Percentiles rank a stretch among this genome's conserved stretches.
Evolutionary conservation across 163 green algal species (phyloP).

Genomic region (Scenedesmus sp.): DNA sequence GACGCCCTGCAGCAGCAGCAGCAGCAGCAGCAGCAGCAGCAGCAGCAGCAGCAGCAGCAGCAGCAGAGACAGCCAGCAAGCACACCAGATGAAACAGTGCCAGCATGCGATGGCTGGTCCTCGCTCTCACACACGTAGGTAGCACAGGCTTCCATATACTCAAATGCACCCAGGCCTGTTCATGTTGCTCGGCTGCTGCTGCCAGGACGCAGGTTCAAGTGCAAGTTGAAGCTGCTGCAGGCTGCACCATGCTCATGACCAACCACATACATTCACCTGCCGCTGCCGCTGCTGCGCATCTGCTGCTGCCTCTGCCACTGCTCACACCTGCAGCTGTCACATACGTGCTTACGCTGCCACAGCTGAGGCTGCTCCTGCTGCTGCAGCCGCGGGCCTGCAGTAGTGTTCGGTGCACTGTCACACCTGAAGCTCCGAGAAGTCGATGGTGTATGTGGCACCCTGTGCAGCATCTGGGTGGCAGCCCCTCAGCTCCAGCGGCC

Average conservation of each 20-base stretch:
- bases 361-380: background rate
- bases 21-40: background rate
- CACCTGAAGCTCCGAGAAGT: constrained; percentile 27
- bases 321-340: background rate
- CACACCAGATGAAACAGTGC: background rate
- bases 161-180: background rate
- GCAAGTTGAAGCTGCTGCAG: background rate
- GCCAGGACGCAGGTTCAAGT: background rate
- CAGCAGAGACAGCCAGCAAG: background rate
- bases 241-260: background rate
- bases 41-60: background rate
- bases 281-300: background rate
- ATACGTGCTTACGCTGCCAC: too few relatives aligned
- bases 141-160: background rate
- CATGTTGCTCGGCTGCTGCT: constrained; percentile 3
- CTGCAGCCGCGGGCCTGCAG: too few relatives aligned
- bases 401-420: too few relatives aligned
- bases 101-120: background rate
- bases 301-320: background rate
- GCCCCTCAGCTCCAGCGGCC: background rate
- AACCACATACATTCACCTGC: background rate
- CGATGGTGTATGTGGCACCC: constrained; percentile 1
- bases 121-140: too few relatives aligned
- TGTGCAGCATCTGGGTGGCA: constrained; percentile 20
- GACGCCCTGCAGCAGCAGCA: background rate